Base-by-base conservation (phyloP, 176 grass and related monocot genomes). In the Oryza longistaminata region DNA sequence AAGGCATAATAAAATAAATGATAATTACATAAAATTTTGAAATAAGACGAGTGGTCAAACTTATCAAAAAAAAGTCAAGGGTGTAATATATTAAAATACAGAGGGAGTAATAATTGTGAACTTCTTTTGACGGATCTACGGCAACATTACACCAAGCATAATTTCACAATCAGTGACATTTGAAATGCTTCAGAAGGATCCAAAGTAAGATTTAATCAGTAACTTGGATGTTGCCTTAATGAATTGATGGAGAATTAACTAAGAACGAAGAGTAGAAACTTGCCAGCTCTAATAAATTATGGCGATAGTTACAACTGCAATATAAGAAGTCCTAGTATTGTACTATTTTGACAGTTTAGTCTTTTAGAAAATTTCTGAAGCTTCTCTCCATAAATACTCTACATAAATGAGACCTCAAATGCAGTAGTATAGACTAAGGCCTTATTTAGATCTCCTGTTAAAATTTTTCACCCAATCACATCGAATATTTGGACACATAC, bases 241-340 rank as follows among this genome's bases (percentile, higher is more conserved):
- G n/a, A 49, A 11, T 34, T 71, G 46, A 26, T 9, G 22, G 37
- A 64, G 10, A 71, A 77, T 9, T 40, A 6, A 68, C 10, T 16
- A 46, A 2, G 4, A 55, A 55, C 50, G 37, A 12, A 33, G 25
- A 17, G 52, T 4, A 46, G 19, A 71, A 71, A 85, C 75, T 78
- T 79, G 49, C 76, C 35, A 78, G 25, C 12, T 71, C 26, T 64
- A 64, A 13, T 50, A 78, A 77, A 85, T 62, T 67, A 44, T 29
- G 78, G 35, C 12, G 62, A 87, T 6, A 61, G 85, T 24, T 43
- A 60, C 24, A 81, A 12, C 3, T 58, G 21, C 19, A 68, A 81
- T 11, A 81, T 11, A 17, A 31, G 0, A 68, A 71, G 44, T n/a
- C 16, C 29, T 39, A 55, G 19, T 60, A 22, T 60, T n/a, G 15